A percentile compares a stretch with the other conserved stretches of the same genome.
Conservation (phyloP, 495 filamentous ascomycete genomes). For the Aspergillus sclerotioniger region DNA sequence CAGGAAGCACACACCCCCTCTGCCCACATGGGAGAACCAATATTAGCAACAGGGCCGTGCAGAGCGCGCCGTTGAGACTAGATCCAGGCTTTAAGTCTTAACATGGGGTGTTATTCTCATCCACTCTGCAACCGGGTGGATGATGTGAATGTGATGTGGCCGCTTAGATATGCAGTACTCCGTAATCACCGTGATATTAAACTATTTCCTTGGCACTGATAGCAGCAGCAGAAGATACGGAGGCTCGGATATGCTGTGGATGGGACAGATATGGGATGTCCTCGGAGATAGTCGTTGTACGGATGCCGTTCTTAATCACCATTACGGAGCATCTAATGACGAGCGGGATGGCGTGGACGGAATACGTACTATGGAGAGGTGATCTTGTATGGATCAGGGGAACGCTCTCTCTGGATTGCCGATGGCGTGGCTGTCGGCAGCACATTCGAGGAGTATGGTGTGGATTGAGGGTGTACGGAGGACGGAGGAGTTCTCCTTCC, state of each 20-base stretch:
- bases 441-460: no score
- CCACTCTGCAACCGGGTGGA: background rate
- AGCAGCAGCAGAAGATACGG: no score
- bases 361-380: no score
- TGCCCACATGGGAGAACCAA: slow-evolving; percentile 18
- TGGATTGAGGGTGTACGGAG: no score
- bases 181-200: slow-evolving; percentile 1
- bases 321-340: no score
- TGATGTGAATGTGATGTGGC: background rate
- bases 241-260: background rate
- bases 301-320: no score
- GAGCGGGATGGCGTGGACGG: no score
- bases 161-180: background rate
- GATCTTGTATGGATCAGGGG: no score
- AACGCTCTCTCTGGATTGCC: no score
- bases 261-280: background rate
- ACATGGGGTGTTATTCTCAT: background rate
- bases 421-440: no score
- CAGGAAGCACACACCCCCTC: slow-evolving; percentile 10
- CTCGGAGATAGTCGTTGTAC: no score
- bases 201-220: background rate
- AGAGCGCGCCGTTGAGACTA: slow-evolving; percentile 7
- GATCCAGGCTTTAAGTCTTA: background rate
- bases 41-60: slow-evolving; percentile 20
- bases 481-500: no score